Conservation (phyloP, 1,284 basidiomycete genomes). For the Tilletia setariae region DNA sequence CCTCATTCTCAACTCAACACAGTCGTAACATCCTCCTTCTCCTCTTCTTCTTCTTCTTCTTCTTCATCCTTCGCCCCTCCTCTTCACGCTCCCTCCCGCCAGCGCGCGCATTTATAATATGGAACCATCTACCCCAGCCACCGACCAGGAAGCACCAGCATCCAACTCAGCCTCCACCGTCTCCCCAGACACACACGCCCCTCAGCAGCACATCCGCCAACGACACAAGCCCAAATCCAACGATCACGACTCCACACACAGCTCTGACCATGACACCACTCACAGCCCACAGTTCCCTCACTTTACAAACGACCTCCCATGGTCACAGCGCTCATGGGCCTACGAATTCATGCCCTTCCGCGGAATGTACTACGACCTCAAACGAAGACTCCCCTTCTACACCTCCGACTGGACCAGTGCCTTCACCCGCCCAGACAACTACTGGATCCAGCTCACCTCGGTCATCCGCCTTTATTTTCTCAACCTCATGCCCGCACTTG, state of each 20-base stretch:
- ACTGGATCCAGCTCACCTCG: constrained; percentile 36
- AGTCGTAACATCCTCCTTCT: no score
- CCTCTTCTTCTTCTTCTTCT: no score
- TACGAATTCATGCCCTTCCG: constrained; percentile 59
- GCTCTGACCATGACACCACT: constrained; percentile 12
- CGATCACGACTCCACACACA: background rate
- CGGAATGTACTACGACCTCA: constrained; percentile 77
- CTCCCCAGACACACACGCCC: background rate
- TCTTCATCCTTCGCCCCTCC: no score
- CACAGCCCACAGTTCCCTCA: constrained; percentile 18
- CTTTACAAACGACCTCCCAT: constrained; percentile 39
- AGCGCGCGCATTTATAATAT: no score
- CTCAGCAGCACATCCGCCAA: background rate
- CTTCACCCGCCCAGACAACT: constrained; percentile 32
- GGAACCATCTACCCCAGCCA: no score
- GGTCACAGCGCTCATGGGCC: constrained; percentile 46
- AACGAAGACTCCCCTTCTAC: constrained; percentile 71
- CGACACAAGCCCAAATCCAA: background rate
- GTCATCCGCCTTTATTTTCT: constrained; percentile 51
- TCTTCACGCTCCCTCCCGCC: no score
- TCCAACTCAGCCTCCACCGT: background rate
- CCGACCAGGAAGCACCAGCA: background rate
- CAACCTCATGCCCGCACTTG: constrained; percentile 77
- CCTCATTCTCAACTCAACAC: no score
- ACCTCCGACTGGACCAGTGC: constrained; percentile 43